phyloP scores from a whole-genome alignment of 2,329 filamentous ascomycete genomes.

The Nigrospora sphaerica region DNA sequence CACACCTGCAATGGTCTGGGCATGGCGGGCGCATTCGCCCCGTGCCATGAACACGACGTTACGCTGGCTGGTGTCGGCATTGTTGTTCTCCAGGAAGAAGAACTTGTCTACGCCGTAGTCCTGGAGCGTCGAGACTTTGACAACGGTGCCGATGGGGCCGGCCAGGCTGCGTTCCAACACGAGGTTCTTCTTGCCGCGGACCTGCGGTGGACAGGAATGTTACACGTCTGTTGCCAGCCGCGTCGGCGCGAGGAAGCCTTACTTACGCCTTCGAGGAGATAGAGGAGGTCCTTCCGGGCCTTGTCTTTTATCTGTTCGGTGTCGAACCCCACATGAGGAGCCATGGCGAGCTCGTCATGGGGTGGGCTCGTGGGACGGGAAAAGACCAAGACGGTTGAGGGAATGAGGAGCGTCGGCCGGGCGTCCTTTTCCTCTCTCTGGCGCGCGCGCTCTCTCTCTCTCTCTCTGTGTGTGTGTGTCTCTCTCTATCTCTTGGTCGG shows the following conservation, averaged over 20 bases:
- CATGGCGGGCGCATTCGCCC: constrained; percentile 80
- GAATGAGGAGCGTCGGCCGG: no score
- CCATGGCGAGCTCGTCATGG: constrained; percentile 56
- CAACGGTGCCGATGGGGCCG: constrained; percentile 81
- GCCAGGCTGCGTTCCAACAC: constrained; percentile 88
- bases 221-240: constrained; percentile 3
- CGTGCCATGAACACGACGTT: constrained; percentile 92
- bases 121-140: constrained; percentile 91
- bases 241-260: constrained; percentile 13
- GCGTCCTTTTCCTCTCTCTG: no score
- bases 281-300: constrained; percentile 81
- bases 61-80: constrained; percentile 87
- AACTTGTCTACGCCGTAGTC: constrained; percentile 98
- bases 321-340: constrained; percentile 64
- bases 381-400: no score
- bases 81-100: constrained; percentile 92
- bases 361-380: constrained; percentile 5
- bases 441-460: no score
- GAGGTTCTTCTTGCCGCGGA: constrained; percentile 97
- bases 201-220: constrained; percentile 43
- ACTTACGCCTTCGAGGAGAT: constrained; percentile 92
- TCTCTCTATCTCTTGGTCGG: no score
- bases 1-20: constrained; percentile 83
- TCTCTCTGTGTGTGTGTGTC: no score
- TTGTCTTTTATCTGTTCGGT: constrained; percentile 71